phyloP scores from a whole-genome alignment of 139 green algal genomes.

The Chlamydomonas schloesseri region DNA sequence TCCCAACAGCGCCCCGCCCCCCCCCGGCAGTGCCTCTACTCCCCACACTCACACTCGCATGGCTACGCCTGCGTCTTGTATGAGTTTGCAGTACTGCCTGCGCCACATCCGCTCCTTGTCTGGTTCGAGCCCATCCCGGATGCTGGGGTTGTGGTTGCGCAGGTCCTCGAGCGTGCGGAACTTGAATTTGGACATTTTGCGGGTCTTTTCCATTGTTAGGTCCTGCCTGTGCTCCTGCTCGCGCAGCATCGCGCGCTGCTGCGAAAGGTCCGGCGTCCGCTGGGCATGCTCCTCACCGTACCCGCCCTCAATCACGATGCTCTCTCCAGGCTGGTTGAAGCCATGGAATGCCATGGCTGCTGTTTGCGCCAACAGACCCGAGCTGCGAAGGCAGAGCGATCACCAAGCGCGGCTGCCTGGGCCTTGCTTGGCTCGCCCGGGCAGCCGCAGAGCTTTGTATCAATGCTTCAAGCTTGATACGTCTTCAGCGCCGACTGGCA shows the following conservation, averaged over 20 bases:
- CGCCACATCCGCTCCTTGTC: constrained; percentile 49
- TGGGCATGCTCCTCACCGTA: constrained; percentile 2
- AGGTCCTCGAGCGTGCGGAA: constrained; percentile 16
- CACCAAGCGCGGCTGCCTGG: too few species aligned
- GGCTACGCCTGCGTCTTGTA: constrained; percentile 51
- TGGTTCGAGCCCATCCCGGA: constrained; percentile 51
- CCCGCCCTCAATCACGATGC: constrained; percentile 7
- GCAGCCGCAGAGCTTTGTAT: too few species aligned
- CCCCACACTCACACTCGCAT: constrained; percentile 56
- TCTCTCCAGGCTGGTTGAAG: not conserved
- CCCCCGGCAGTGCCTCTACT: not conserved
- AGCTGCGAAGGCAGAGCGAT: too few species aligned
- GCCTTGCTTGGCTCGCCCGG: too few species aligned
- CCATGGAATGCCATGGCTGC: constrained; percentile 6
- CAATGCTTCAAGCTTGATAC: too few species aligned
- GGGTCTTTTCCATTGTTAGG: not conserved
- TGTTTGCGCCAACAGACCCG: too few species aligned
- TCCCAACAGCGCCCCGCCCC: not conserved
- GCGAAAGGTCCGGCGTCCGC: not conserved
- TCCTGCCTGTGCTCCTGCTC: constrained; percentile 34
- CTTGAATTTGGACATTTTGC: not conserved
- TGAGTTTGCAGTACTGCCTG: constrained; percentile 54
- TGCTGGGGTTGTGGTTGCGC: constrained; percentile 20
- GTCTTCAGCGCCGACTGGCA: too few species aligned
- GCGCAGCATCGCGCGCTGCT: constrained; percentile 26